These are phyloP conservation scores for Tricholomella constricta DNA, from an alignment of 768 basidiomycete genomes.

Conservation along the genomic window DNA sequence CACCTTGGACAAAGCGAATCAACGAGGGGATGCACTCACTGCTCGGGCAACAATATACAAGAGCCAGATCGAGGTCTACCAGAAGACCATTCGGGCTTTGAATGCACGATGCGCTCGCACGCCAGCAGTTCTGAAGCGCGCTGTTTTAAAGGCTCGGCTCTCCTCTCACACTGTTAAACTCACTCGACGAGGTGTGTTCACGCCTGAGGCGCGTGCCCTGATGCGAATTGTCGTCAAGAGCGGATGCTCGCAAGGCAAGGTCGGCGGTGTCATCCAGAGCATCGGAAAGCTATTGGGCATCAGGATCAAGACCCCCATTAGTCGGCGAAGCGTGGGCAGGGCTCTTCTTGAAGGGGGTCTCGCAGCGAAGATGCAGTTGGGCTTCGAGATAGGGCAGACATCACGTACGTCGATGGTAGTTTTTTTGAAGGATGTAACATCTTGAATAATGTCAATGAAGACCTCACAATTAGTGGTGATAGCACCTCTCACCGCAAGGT, in stretches of 20 bases:
- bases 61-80: too few relatives aligned
- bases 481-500: conserved; percentile 22
- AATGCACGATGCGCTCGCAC: too few relatives aligned
- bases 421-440: background rate
- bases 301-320: background rate
- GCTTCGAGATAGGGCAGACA: background rate
- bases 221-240: background rate
- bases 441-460: background rate
- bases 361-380: conserved; percentile 23
- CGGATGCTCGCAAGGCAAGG: background rate
- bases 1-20: too few relatives aligned
- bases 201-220: background rate
- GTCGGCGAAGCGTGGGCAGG: background rate
- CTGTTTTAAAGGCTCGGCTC: too few relatives aligned
- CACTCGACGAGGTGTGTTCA: too few relatives aligned
- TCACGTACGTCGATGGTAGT: background rate
- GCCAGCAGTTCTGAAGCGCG: too few relatives aligned
- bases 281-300: conserved; percentile 2
- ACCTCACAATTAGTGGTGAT: conserved; percentile 18
- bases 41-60: too few relatives aligned
- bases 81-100: too few relatives aligned
- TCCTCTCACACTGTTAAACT: too few relatives aligned
- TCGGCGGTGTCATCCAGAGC: background rate
- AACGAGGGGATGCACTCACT: too few relatives aligned
- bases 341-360: conserved; percentile 18